Base-by-base conservation (phyloP, 352 stramenopile species). In the Globisporangium lucens region DNA sequence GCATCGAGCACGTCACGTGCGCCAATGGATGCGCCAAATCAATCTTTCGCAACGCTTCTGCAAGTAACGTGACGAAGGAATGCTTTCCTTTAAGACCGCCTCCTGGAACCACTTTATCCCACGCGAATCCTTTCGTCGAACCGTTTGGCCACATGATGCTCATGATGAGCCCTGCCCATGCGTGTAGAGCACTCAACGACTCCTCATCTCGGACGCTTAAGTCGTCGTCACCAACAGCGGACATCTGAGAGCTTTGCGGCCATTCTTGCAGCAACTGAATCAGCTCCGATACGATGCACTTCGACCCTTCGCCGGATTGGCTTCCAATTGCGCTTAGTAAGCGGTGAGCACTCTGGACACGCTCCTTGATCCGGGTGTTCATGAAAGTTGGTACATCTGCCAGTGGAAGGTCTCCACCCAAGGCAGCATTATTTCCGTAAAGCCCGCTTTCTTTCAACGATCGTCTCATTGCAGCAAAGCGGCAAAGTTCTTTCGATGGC, bases 101-200 rank as follows among this genome's bases (percentile, higher is more conserved):
- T 61, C 77, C 80, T 2, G 91, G 62, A 3, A 91, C 83, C 53
- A 94, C 75, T 59, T 92, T 93, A 63, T 95, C 87, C 85, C 84
- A 93, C 0, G 87, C 85, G 49, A 93, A 86, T 20, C 81, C 78
- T 56, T 95, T 95, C 17, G 80, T 81, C 15, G 83, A 82, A 2
- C 85, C 87, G 49, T 89, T 87, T 4, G 89, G 89, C 89, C 89
- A 96, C 58, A 95, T 75, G 47, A 96, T 90, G 61, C 85, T 94
- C 86, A 95, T 94, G 38, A 94, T 90, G 38, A 96, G 69, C 13
- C 85, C 85, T 4, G 81, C 83, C 89, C 89, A 96, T 3, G 87
- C 89, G 61, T 96, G 87, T 38, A 96, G 66, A n/a, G 74, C 80
- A 66, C 83, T 94, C 38, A 96, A 41, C 12, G 87, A 80, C n/a